Base-by-base conservation (phyloP, 2,329 filamentous ascomycete genomes). In the Ceratocystis cacaofunesta region DNA sequence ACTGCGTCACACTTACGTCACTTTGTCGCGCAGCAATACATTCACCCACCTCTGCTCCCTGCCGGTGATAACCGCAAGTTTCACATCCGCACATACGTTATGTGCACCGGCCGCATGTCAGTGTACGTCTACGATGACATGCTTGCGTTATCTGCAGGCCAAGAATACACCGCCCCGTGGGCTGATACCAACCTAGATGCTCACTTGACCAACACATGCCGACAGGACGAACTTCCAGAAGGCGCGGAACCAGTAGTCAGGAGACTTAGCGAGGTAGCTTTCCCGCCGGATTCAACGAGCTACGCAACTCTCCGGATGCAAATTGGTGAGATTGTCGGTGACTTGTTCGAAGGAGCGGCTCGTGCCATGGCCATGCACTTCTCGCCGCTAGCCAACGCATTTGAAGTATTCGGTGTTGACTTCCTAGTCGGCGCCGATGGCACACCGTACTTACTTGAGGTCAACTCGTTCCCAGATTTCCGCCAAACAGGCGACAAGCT, bases 381-480 rank as follows among this genome's bases (percentile, higher is more conserved):
- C 77, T 91, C 96, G 75, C 85, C 92, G 17, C 74, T 96, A 61
- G 85, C 86, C 0, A 92, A 95, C 73, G 89, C 87, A 0, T 97
- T 97, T 72, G 94, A 99, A 77, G 78, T 95, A 6, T 99, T 89
- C 73, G 94, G 94, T 0, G 75, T 97, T 52, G 94, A 99, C 73
- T 99, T 94, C 72, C 74, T 99, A 71, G 85, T 96, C 8, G 89
- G 91, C 71, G 79, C 73, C 0, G 71, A 73, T 7, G 86, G 84
- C 0, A 79, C 72, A 2, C 82, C 85, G 2, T 96, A 86, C 85
- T 74, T 99, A 71, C 77, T 99, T 66, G 94, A 99, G 77, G 83
- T 95, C 41, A 99, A 99, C 77, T 90, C 92, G 0, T 99, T 95
- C 75, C 94, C 94, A 8, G 94, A 99, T 76, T 97, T 97, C 72